phyloP scores from a whole-genome alignment of 202 grass and related monocot species.

The Elaeis oleifera region DNA sequence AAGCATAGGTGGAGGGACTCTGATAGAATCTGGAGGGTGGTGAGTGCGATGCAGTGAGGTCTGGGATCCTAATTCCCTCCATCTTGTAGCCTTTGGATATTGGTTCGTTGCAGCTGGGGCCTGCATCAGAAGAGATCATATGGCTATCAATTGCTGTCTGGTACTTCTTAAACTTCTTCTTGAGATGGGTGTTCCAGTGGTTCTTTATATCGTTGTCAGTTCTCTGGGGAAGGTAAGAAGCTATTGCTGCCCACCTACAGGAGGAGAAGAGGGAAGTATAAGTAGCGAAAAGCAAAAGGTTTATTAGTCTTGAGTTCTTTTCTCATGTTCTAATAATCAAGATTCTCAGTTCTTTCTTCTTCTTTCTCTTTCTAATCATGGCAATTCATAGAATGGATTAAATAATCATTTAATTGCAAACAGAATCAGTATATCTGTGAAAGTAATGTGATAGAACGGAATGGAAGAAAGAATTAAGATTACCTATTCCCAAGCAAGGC shows the following conservation, averaged over 20 bases:
- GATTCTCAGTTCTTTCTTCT: too few species aligned
- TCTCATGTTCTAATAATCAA: too few species aligned
- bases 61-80: neutral
- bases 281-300: too few species aligned
- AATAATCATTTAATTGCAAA: too few species aligned
- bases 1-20: neutral
- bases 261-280: neutral
- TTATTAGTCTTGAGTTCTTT: too few species aligned
- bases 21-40: too few species aligned
- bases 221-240: conserved; percentile 21
- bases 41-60: too few species aligned
- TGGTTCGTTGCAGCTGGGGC: neutral
- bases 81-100: neutral
- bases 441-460: neutral
- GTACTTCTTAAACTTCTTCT: conserved; percentile 14
- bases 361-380: too few species aligned
- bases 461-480: neutral
- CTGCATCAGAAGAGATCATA: neutral
- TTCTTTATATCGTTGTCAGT: conserved; percentile 23
- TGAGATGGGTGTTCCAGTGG: conserved; percentile 21
- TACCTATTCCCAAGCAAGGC: conserved; percentile 18
- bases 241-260: conserved; percentile 18
- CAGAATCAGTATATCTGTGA: too few species aligned
- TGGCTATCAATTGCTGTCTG: neutral
- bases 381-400: too few species aligned